Evolutionary conservation across 768 basidiomycete genomes (phyloP), one percentile per base, ranked within the genome.

Genomic region (Boletellus emodensis): DNA sequence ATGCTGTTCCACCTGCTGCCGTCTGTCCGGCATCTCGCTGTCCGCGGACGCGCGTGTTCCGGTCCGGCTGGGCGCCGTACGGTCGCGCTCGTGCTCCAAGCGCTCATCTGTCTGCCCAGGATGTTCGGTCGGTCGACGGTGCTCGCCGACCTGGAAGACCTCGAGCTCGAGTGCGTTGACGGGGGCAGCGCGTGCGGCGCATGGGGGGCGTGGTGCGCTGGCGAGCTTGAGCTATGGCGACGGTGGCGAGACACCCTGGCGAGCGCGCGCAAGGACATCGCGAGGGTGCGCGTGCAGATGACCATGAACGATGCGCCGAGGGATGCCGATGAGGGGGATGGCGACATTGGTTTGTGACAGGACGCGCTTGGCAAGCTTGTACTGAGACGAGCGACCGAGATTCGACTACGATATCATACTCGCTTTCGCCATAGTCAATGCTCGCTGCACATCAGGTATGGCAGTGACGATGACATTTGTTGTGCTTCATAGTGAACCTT

Each of bases 1-100:
- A 22, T 48, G 8, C 20, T 63, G 26, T 60, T 60, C 17, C 40
- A 45, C 14, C 18, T 63, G 44, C 22, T 62, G 30, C 61, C 61
- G 5, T 52, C 52, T 24, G 0, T 54, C 40, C 44, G 35, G 12
- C 46, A 18, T 8, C 14, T 60, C 2, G 40, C 38, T 4, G 38
- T 63, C 13, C 61, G 51, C 10, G 61, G 61, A 14, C 40, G 41
- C 3, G 55, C 46, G 4, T 54, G 51, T 8, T 41, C 52, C 13
- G 61, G 52, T n/a, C 53, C 61, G 38, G 8, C 44, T 0, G 34
- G 30, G 17, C 6, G 18, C 17, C 52, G 53, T 4, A 57, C 58
- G 26, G 53, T 57, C 18, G 28, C 46, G 26, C 41, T 40, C 9
- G 52, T 58, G 1, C n/a, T 63, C 39, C 55, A 52, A 7, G 61